A percentile compares a stretch with the other conserved stretches of the same genome.
phyloP scores from a whole-genome alignment of 2,329 filamentous ascomycete genomes.

The Ceratocystiopsis brevicomis region DNA sequence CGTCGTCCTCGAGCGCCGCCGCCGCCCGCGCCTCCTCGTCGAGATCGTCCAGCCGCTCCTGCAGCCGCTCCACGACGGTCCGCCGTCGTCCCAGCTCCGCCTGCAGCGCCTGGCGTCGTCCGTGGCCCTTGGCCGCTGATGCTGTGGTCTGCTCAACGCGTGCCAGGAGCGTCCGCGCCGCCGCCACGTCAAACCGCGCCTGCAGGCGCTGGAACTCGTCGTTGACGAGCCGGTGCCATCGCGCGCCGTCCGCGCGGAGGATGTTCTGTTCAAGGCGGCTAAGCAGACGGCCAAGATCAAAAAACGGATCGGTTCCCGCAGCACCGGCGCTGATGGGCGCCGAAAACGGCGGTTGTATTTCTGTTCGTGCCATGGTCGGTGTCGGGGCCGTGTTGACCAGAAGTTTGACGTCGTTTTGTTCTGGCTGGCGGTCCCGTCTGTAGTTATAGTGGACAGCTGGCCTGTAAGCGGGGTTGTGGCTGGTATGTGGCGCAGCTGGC shows the following conservation, averaged over 20 bases:
- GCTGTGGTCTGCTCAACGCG: conserved; percentile 54
- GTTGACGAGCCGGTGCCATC: conserved; percentile 34
- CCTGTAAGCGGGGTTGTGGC: too few species aligned
- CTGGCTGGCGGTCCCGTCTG: too few species aligned
- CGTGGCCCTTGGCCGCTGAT: conserved; percentile 34
- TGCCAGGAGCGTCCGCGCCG: conserved; percentile 49
- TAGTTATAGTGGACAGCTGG: too few species aligned
- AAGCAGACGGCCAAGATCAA: conserved; percentile 45
- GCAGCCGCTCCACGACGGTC: conserved; percentile 44
- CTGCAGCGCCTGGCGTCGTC: conserved; percentile 41
- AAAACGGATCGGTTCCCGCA: conserved; percentile 16
- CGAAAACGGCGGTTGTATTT: not conserved
- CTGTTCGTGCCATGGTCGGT: conserved; percentile 2
- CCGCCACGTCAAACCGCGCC: conserved; percentile 46
- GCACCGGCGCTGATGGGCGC: conserved; percentile 1
- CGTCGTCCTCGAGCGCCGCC: conserved; percentile 14
- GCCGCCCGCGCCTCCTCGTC: conserved; percentile 33
- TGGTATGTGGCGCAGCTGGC: too few species aligned
- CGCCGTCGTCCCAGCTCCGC: conserved; percentile 44
- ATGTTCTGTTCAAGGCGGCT: conserved; percentile 46
- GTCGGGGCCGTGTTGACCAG: not conserved
- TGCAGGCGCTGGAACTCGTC: conserved; percentile 49
- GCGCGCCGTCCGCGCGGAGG: conserved; percentile 40
- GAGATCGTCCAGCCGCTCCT: conserved; percentile 48
- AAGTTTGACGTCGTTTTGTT: too few species aligned